Evolutionary conservation across 2,329 filamentous ascomycete genomes (phyloP), one percentile per base, ranked within the genome.

Genomic region (Fusarium scirpi): DNA sequence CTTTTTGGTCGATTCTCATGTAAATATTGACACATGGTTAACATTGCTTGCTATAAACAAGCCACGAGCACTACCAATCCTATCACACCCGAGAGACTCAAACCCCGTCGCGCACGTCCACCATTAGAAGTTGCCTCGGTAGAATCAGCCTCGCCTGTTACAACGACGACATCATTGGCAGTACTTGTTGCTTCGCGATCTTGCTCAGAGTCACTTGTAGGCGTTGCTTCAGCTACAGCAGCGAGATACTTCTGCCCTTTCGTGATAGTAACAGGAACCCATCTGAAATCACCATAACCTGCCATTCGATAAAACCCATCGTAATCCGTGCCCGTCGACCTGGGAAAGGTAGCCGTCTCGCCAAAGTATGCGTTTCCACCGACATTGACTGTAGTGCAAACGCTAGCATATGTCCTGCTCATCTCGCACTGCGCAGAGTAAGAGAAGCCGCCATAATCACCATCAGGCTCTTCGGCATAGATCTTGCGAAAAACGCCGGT

Each of bases 401-500:
- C 11, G 34, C 34, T 38, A 38, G 34, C 34, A 38, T 38, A 38
- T 18, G 34, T 38, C 34, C 34, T 38, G 34, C 34, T n/a, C 34
- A 38, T 38, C 18, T 38, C 16, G 9, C 34, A 38, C 9, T 38
- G 34, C 16, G 34, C 34, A 38, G 34, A 38, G 16, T 38, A 38
- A 16, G 18, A 18, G 16, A 38, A 38, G 34, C 34, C 34, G 18
- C 13, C 11, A n/a, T 8, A 10, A 15, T 10, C 13, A 58, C 6
- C 52, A 65, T 59, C 32, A 32, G 65, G 29, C 16, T 11, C 34
- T 38, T 38, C 16, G 18, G 34, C 18, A 38, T 38, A 38, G 34
- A 38, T 38, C 34, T 38, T 38, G 16, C 65, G 62, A n/a, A 65
- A 65, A 3, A 38, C 18, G 13, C 62, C 62, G 1, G 34, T 65